Base-by-base conservation (phyloP, 768 basidiomycete genomes). In the Pleurotus salmoneostramineus region DNA sequence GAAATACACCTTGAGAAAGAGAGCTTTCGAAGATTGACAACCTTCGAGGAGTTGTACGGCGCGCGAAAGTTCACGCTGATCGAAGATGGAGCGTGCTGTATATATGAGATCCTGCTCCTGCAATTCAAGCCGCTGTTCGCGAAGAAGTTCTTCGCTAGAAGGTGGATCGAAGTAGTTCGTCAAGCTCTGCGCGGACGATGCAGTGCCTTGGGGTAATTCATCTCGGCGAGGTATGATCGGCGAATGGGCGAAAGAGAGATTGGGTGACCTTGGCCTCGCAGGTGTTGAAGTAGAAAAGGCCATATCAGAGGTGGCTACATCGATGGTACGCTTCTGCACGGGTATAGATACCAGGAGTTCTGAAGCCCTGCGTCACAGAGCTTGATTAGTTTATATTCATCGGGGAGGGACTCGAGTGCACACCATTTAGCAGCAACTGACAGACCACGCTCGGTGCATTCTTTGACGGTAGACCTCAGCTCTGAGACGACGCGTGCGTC, bases 1-100 rank as follows among this genome's bases (percentile, higher is more conserved):
- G 63, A 90, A 82, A 69, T 99, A 98, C 15, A 87, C 69, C 47
- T 81, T 78, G 60, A 98, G 63, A 70, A 97, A 99, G 27, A 75
- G 78, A 6, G 88, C 87, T 68, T 89, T 89, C 27, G 83, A 69
- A 62, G 91, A 89, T 63, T 70, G 81, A 64, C 90, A 91, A 6
- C 77, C 74, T 52, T 75, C 76, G 50, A 98, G 71, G 57, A 84
- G 71, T 63, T 87, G 83, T 5, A 82, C 79, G 5, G 87, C 91
- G 58, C 94, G 81, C 48, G 84, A 75, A 63, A 89, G 88, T 64
- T 98, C 95, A 65, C 87, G 86, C 12, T 83, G 72, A 61, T 92
- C 85, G 62, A 92, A 82, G 65, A 84, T 90, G 15, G 84, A 77
- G 57, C 85, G 84, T 2, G 91, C 94, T 36, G 89, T 79, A 55